A percentile compares a stretch with the other conserved stretches of the same genome.
Conservation (phyloP, 2,329 filamentous ascomycete species). For the Apiospora marii region DNA sequence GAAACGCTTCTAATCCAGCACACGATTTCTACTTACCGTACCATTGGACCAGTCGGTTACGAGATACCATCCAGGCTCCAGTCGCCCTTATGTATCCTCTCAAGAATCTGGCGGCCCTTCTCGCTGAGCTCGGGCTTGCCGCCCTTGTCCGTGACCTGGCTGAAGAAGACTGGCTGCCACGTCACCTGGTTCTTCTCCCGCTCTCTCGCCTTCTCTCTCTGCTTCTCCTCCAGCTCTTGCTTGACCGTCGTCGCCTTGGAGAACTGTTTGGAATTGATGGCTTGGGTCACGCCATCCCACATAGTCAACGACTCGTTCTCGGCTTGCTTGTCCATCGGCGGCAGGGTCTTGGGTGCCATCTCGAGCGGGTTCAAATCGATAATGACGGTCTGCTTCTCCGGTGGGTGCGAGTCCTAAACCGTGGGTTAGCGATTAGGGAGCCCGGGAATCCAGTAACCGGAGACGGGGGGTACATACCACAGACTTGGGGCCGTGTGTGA, state of each 20-base stretch:
- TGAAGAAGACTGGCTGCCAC: slow-evolving; percentile 92
- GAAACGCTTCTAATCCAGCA: not conserved
- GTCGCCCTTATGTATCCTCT: slow-evolving; percentile 60
- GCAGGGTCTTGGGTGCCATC: slow-evolving; percentile 80
- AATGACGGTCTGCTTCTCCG: slow-evolving; percentile 74
- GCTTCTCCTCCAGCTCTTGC: slow-evolving; percentile 88
- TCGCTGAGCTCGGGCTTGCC: slow-evolving; percentile 64
- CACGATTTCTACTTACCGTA: not conserved
- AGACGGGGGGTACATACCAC: slow-evolving; percentile 58
- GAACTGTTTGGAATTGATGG: slow-evolving; percentile 85
- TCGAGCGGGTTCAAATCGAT: slow-evolving; percentile 87
- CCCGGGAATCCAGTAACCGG: not conserved
- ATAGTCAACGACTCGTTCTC: slow-evolving; percentile 89
- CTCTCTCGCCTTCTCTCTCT: slow-evolving; percentile 84
- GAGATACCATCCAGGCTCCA: slow-evolving; percentile 59
- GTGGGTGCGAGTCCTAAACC: slow-evolving; percentile 53
- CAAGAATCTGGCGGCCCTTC: slow-evolving; percentile 59
- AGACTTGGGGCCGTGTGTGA: slow-evolving; percentile 66
- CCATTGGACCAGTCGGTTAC: slow-evolving; percentile 30
- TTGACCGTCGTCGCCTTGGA: slow-evolving; percentile 85
- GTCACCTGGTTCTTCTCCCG: slow-evolving; percentile 73
- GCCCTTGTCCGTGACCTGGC: slow-evolving; percentile 61
- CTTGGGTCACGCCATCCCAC: slow-evolving; percentile 87
- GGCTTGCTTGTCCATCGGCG: slow-evolving; percentile 79
- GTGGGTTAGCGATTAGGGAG: not conserved